Evolutionary conservation across 225 moss, liverwort and hornwort genomes (phyloP), one percentile per base, ranked within the genome.

Genomic region (Thuidium tamariscinum): DNA sequence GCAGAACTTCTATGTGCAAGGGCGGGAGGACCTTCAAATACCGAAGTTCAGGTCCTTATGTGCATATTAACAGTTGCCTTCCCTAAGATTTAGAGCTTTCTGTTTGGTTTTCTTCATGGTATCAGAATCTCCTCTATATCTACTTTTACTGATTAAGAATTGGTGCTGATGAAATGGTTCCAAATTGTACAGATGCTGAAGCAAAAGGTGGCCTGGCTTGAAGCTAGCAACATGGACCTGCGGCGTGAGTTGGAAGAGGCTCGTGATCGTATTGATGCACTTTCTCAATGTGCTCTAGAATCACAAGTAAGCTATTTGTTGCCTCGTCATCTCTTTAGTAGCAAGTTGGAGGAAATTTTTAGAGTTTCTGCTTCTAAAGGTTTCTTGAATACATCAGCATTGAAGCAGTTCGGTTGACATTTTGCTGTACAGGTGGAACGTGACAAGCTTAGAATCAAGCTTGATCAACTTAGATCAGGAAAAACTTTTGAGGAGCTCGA

Each of bases 1-100:
- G 95, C 98, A 60, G 98, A 96, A 82, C 96, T 98, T 84, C 81
- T 95, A 67, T 98, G 95, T 93, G 96, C 95, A 39, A 95, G 98
- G 81, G 94, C 96, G 83, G 96, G 98, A 62, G 94, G 94, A 73
- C 94, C 95, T 77, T 93, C 95, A n/a, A 95, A 94, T 81, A 89
- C 89, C 73, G 98, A 98, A 91, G 90, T 98, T 52, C 96, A 96
- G 95, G 98, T 96, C 59, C 46, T 80, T 41, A 69, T 41, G 82
- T 68, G 68, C 68, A 82, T 92, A 69, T 67, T 26, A 44, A 30
- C 7, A 52, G 60, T 70, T 69, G 13, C 29, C 29, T 57, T 17
- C 60, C 78, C 29, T 65, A 46, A 63, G 61, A 54, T 60, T 74
- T 72, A 61, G n/a, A 70, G 54, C 54, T 84, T 36, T 23, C 80